Percentiles rank a stretch among this genome's conserved stretches.
Evolutionary conservation across 2,329 filamentous ascomycete species (phyloP).

Genomic region (Celoporthe dispersa): DNA sequence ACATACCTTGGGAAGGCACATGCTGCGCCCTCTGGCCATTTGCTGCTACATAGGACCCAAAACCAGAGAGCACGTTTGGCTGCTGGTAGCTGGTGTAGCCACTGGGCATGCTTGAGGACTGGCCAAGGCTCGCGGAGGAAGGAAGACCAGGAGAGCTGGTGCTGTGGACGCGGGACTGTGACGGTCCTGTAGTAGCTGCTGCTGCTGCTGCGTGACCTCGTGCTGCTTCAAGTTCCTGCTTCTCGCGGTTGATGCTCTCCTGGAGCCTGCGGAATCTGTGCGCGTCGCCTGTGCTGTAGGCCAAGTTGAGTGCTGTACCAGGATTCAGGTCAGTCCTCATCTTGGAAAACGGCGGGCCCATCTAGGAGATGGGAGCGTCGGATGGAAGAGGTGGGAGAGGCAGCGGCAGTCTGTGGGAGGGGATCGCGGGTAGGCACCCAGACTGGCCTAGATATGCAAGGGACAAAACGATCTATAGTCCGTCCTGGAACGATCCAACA

Average conservation of each 20-base stretch:
- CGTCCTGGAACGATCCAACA: conserved; percentile 43
- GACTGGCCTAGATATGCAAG: conserved; percentile 2
- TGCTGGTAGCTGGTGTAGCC: conserved; percentile 18
- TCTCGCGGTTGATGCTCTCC: conserved; percentile 25
- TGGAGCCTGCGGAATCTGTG: conserved; percentile 22
- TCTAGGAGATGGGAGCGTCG: neutral
- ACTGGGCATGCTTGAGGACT: conserved; percentile 22
- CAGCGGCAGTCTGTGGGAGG: neutral
- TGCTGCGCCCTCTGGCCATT: conserved; percentile 24
- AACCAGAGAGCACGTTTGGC: conserved; percentile 15
- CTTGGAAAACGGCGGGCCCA: neutral
- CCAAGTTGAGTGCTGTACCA: conserved; percentile 22
- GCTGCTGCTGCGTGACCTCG: neutral
- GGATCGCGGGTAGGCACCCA: conserved; percentile 19
- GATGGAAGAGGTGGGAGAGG: neutral
- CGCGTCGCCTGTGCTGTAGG: conserved; percentile 21
- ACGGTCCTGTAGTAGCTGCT: neutral
- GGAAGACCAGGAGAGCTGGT: conserved; percentile 13
- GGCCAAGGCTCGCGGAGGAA: conserved; percentile 17
- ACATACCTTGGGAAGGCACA: conserved; percentile 26
- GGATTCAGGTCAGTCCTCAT: conserved; percentile 22
- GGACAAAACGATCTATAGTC: neutral
- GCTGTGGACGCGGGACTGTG: conserved; percentile 6
- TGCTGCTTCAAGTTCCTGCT: conserved; percentile 11
- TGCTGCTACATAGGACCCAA: conserved; percentile 14